Evolutionary conservation across 306 rosid species (phyloP), one percentile per base, ranked within the genome.

Genomic region (Senna siamea): DNA sequence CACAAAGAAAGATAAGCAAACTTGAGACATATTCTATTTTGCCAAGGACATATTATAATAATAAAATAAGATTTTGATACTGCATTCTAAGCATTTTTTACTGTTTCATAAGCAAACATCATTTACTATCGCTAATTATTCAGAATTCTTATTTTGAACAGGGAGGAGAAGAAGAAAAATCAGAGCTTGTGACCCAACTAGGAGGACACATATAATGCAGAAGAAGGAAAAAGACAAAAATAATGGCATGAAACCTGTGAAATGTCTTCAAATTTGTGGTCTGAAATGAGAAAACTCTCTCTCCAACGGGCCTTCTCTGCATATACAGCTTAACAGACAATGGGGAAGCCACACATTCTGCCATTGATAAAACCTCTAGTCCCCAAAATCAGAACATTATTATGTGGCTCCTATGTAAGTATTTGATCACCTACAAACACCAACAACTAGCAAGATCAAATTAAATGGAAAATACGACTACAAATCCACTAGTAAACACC

Each of bases 291-390:
- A 75, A 73, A 37, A 68, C 73, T 63, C 78, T 81, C 48, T 54
- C 74, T 41, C 23, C 28, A 71, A 74, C 18, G 10, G 69, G 69
- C 57, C 81, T 72, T 71, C 74, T 80, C 81, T 59, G 85, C 64
- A 65, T 69, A 43, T 74, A 82, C 72, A 86, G 83, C 88, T 82
- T 91, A 50, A 84, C 38, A 79, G 76, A 84, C 54, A 86, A 74
- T 17, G 89, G 79, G 17, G 88, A 83, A 40, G 87, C 79, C 79
- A 89, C 86, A 67, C 77, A 88, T 73, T 88, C 92, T 41, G 90
- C 92, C 98, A 93, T 93, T 52, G 66, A 20, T 73, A 43, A 50
- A 58, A 70, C 34, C 19, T 52, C 35, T 54, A 28, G 11, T 3
- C 72, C 74, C 70, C 69, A 51, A 70, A 53, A 53, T 89, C 88